Percentiles rank a stretch among this genome's conserved stretches.
These are phyloP conservation scores for Arachis monticola DNA, from an alignment of 331 rosid genomes.

Conservation along the genomic window DNA sequence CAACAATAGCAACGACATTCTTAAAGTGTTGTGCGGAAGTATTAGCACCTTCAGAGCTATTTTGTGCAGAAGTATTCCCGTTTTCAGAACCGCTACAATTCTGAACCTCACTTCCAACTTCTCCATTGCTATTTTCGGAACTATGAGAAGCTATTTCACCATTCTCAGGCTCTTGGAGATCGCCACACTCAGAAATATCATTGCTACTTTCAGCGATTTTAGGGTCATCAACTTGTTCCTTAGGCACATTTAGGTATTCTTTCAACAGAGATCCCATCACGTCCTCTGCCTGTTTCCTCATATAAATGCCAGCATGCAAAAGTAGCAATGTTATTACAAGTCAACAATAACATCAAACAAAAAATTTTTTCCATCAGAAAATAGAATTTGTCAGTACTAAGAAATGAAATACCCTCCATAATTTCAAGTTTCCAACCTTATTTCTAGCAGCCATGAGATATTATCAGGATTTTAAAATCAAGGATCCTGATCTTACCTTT, in stretches of 20 bases:
- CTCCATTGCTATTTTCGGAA: conserved; percentile 51
- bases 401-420: conserved; percentile 5
- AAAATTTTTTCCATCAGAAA: conserved; percentile 8
- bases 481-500: conserved; percentile 64
- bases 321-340: conserved; percentile 20
- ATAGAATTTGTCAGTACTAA: conserved; percentile 1
- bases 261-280: conserved; percentile 88
- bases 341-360: conserved; percentile 16
- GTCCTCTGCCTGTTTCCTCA: conserved; percentile 83
- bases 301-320: conserved; percentile 33
- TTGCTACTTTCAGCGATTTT: conserved; percentile 39
- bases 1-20: conserved; percentile 93
- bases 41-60: conserved; percentile 50
- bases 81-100: conserved; percentile 51
- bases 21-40: conserved; percentile 55
- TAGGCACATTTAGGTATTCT: conserved; percentile 59
- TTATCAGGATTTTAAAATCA: conserved; percentile 22
- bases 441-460: conserved; percentile 15
- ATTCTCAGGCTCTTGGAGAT: conserved; percentile 50
- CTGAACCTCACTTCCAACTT: conserved; percentile 46
- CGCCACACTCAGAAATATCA: conserved; percentile 40
- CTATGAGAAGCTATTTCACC: conserved; percentile 44
- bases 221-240: conserved; percentile 53
- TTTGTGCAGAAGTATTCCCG: conserved; percentile 41
- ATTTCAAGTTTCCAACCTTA: not conserved